Base-by-base conservation (phyloP, 2,329 filamentous ascomycete genomes). In the Apiospora phragmitis region DNA sequence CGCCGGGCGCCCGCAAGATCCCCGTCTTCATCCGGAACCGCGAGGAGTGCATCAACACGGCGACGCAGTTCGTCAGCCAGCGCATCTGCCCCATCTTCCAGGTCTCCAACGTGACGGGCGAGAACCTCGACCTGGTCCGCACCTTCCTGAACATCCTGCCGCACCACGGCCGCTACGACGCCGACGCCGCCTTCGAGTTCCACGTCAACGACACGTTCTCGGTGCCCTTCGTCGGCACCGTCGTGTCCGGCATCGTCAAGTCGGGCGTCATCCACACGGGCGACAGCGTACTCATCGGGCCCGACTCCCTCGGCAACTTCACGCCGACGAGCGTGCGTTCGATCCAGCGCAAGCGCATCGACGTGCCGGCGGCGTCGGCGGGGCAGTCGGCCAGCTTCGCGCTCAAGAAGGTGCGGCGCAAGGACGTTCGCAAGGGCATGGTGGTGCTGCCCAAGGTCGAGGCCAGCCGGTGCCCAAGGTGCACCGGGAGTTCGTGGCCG, bases 141-240 rank as follows among this genome's bases (percentile, higher is more conserved):
- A 93, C 92, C 0, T 99, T 99, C 81, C 84, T 99, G 69, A 98
- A 98, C 77, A 97, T 98, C 72, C 87, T 99, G 4, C 96, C 96
- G 0, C 95, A 97, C 75, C 94, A 98, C 76, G 95, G 95, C 67
- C 93, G 95, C 72, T 98, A 98, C 80, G 93, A 98, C 79, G 87
- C 91, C 24, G 91, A 94, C 65, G 94, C 93, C 0, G 92, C 95
- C 0, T 97, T 98, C 74, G 96, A 98, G 79, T 98, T 98, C 76
- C 92, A 97, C 72, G 89, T 99, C 74, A 99, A 98, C 79, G 96
- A 99, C 80, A 98, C 94, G 0, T 99, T 98, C 86, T 98, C 95
- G 0, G 96, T 99, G 5, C 96, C 96, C 2, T 97, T 97, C 80
- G 94, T 97, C 0, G 96, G 96, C 16, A 99, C 96, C 0, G 96